A percentile compares a stretch with the other conserved stretches of the same genome.
Evolutionary conservation across 352 stramenopile species (phyloP).

Genomic region (Phytophthora pisi): DNA sequence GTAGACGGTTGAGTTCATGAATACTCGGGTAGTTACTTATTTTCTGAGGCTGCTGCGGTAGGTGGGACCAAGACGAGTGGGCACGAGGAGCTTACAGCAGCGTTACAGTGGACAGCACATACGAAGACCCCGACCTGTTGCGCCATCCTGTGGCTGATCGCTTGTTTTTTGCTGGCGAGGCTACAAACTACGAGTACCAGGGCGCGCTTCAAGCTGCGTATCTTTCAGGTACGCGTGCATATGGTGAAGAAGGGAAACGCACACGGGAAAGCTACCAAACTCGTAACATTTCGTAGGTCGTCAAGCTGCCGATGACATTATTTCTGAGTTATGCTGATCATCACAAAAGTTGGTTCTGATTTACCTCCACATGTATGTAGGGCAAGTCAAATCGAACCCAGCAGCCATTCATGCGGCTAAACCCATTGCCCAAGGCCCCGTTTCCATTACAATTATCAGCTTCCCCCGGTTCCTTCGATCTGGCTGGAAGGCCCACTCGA

Average conservation of each 20-base stretch:
- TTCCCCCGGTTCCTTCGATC: too few species aligned
- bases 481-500: too few species aligned
- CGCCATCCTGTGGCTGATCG: conserved; percentile 40
- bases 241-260: neutral
- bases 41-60: conserved; percentile 3
- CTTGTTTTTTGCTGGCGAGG: conserved; percentile 72
- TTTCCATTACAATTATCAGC: too few species aligned
- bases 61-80: conserved; percentile 65
- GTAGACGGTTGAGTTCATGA: neutral
- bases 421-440: too few species aligned
- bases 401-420: too few species aligned
- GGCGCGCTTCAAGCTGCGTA: conserved; percentile 73
- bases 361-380: too few species aligned
- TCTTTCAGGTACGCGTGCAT: conserved; percentile 43
- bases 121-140: conserved; percentile 60
- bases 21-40: neutral
- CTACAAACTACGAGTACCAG: conserved; percentile 73
- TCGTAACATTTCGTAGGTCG: conserved; percentile 3
- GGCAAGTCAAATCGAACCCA: too few species aligned
- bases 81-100: conserved; percentile 65
- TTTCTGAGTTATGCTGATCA: neutral
- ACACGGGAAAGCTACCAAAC: neutral
- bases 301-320: conserved; percentile 28
- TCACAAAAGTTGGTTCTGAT: neutral
- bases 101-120: conserved; percentile 59